Base-by-base conservation (phyloP, 345 rosid genomes). In the Populus deltoides region DNA sequence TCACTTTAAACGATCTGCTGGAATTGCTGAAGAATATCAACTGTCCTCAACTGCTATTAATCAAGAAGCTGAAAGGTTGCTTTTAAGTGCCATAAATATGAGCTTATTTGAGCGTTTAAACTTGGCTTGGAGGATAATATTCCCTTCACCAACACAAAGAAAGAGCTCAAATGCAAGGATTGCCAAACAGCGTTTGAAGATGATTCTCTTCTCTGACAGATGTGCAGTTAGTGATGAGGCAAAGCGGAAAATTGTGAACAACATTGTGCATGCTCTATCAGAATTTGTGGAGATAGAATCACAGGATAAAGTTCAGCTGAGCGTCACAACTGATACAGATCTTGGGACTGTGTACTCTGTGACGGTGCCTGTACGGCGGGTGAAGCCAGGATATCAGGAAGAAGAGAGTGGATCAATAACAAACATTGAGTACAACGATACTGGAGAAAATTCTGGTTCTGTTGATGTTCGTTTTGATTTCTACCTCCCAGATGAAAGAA, bases 151-250 rank as follows among this genome's bases (percentile, higher is more conserved):
- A 39, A 80, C 90, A 8, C 74, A 90, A 3, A 90, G 88, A 72
- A 91, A 87, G 83, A 91, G 90, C 92, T 92, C 99, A 61, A 96
- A 96, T 77, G 99, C 98, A 38, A 93, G 90, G 83, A 86, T 90
- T 75, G 99, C 99, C 7, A 96, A 96, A 89, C 98, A 96, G 83
- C 90, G 97, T 7, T 86, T 96, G 80, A 91, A 91, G 91, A 96
- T 96, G 99, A 96, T 96, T 78, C 93, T 96, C 55, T 93, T 96
- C 92, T 96, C 99, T 6, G 98, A 96, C 82, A 85, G 99, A 68
- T 96, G 97, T 39, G 98, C 93, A 0, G 99, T 96, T 3, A 93
- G 98, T 38, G 97, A 96, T 1, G 98, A 93, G 78, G 99, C 99
- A 16, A 93, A 92, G 75, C 86, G 85, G 83, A 93, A 91, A 83